These are phyloP conservation scores for Ophiognomonia clavigignenti-juglandacearum DNA, from an alignment of 2,329 filamentous ascomycete genomes.

Conservation along the genomic window DNA sequence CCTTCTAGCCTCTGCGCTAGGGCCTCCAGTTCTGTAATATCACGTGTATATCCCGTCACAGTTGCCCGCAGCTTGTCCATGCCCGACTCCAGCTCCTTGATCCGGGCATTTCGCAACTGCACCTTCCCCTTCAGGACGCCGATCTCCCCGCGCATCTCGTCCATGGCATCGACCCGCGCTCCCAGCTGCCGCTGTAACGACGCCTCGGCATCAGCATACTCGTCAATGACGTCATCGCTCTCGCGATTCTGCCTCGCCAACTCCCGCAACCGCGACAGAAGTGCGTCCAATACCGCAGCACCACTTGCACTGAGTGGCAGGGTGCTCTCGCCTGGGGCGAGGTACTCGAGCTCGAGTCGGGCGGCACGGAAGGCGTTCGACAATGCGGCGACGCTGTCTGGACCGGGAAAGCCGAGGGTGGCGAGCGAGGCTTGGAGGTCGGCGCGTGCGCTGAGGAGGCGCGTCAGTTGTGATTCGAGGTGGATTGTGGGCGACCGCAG, in stretches of 20 bases:
- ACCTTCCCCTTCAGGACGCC: conserved; percentile 21
- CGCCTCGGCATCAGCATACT: conserved; percentile 53
- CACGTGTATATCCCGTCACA: conserved; percentile 47
- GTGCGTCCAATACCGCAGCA: conserved; percentile 49
- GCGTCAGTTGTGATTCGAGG: conserved; percentile 38
- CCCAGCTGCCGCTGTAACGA: conserved; percentile 53
- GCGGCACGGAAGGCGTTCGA: conserved; percentile 48
- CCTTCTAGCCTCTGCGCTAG: conserved; percentile 45
- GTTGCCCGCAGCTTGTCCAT: conserved; percentile 47
- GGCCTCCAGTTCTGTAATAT: conserved; percentile 48
- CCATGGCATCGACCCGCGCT: conserved; percentile 47
- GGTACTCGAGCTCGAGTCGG: conserved; percentile 57
- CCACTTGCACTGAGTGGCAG: conserved; percentile 49
- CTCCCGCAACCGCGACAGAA: conserved; percentile 45
- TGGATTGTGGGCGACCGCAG: conserved; percentile 20
- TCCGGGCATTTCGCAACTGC: conserved; percentile 30
- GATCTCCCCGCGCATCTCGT: conserved; percentile 40
- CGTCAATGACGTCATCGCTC: conserved; percentile 51
- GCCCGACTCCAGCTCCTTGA: conserved; percentile 44
- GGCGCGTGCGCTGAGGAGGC: conserved; percentile 39
- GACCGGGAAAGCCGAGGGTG: conserved; percentile 46
- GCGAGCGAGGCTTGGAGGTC: conserved; percentile 44
- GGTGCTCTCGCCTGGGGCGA: conserved; percentile 53
- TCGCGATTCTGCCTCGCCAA: conserved; percentile 42
- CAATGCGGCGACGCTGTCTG: conserved; percentile 44